Conservation (phyloP, 768 basidiomycete species). For the Lepiota brunneoincarnata region DNA sequence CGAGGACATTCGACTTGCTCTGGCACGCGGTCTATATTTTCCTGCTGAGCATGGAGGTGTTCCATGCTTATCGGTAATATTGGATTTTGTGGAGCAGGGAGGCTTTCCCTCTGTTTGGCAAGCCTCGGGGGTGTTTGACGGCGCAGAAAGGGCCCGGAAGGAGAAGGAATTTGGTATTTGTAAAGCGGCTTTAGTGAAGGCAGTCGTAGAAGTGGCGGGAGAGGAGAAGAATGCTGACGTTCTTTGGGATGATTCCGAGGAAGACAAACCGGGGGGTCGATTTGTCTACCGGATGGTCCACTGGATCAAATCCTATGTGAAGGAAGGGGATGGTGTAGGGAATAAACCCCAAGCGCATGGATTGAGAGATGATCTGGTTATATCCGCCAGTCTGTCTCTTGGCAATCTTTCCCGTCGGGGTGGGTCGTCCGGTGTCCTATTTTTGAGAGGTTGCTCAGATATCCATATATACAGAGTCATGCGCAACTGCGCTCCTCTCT, state of each 20-base stretch:
- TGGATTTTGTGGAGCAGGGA: slow-evolving; percentile 75
- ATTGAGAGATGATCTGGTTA: slow-evolving; percentile 70
- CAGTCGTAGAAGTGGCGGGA: slow-evolving; percentile 82
- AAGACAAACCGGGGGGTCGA: slow-evolving; percentile 58
- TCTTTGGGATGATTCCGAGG: slow-evolving; percentile 68
- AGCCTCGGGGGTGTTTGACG: slow-evolving; percentile 29
- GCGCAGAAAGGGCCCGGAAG: slow-evolving; percentile 52
- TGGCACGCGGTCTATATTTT: slow-evolving; percentile 64
- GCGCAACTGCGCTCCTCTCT: slow-evolving; percentile 59
- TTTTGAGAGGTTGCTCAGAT: slow-evolving; percentile 6
- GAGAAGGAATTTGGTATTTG: slow-evolving; percentile 77
- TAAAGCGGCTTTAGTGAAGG: slow-evolving; percentile 84
- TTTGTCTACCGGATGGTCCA: slow-evolving; percentile 71
- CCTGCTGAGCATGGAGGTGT: slow-evolving; percentile 54
- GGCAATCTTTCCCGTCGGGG: slow-evolving; percentile 82
- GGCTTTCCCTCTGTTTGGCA: slow-evolving; percentile 68
- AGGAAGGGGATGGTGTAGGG: slow-evolving; percentile 31
- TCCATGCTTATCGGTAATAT: slow-evolving; percentile 58
- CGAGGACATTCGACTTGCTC: slow-evolving; percentile 68
- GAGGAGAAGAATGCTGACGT: slow-evolving; percentile 77
- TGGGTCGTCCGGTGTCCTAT: slow-evolving; percentile 24
- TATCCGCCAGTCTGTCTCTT: slow-evolving; percentile 79
- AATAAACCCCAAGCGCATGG: slow-evolving; percentile 23
- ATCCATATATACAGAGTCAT: slow-evolving; percentile 42
- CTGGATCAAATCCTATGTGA: slow-evolving; percentile 67